Evolutionary conservation across 2,329 filamentous ascomycete species (phyloP).

Genomic region (Grosmannia penicillata): DNA sequence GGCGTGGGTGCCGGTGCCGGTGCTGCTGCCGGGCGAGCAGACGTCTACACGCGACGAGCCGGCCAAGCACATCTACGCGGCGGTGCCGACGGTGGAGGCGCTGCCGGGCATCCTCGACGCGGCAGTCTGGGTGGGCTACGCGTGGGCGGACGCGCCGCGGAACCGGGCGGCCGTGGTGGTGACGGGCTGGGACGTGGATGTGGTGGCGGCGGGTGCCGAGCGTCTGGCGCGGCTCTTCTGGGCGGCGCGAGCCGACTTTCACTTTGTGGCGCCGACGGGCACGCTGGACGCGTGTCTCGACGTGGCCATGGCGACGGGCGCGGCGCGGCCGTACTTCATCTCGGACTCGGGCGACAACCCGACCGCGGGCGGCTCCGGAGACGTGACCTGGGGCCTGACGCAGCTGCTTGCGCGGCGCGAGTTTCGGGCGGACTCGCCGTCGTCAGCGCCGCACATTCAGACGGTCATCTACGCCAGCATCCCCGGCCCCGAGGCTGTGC

Average conservation of each 20-base stretch:
- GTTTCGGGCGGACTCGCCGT: constrained; percentile 13
- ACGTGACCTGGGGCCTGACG: constrained; percentile 35
- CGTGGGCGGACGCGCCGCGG: constrained; percentile 39
- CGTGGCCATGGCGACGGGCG: constrained; percentile 22
- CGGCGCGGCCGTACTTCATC: constrained; percentile 32
- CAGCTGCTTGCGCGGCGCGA: constrained; percentile 28
- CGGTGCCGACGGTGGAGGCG: constrained; percentile 27
- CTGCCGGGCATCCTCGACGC: constrained; percentile 30
- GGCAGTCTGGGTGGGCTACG: constrained; percentile 39
- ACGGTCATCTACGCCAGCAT: constrained; percentile 38
- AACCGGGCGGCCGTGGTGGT: constrained; percentile 34
- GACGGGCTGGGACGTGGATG: constrained; percentile 31
- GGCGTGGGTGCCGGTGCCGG: constrained; percentile 35
- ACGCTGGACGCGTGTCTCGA: constrained; percentile 31
- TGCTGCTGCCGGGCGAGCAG: constrained; percentile 37
- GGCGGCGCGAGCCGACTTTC: constrained; percentile 28
- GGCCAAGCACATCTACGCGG: constrained; percentile 32
- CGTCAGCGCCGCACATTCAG: constrained; percentile 14
- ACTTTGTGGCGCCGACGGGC: constrained; percentile 36
- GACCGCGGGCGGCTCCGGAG: constrained; percentile 37
- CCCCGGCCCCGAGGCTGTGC: constrained; percentile 28
- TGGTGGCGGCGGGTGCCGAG: constrained; percentile 25
- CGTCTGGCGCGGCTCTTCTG: constrained; percentile 31
- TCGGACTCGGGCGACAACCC: constrained; percentile 42
- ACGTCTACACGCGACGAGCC: constrained; percentile 38